These are phyloP conservation scores for Fusarium hostae DNA, from an alignment of 2,329 filamentous ascomycete species.

Conservation along the genomic window DNA sequence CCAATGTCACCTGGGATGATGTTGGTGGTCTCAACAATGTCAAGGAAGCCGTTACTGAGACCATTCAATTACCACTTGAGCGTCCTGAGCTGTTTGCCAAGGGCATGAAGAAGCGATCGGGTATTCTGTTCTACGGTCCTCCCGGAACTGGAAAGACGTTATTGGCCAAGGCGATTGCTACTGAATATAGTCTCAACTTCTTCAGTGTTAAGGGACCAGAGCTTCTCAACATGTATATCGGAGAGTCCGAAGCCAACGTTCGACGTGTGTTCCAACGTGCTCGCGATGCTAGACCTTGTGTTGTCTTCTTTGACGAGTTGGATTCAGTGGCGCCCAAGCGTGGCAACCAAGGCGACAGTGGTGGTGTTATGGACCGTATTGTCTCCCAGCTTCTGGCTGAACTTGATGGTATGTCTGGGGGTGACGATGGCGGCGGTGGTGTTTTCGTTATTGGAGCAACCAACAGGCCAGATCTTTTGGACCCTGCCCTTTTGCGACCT, in stretches of 20 bases:
- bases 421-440: constrained; percentile 83
- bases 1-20: constrained; percentile 95
- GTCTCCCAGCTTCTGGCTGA: constrained; percentile 95
- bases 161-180: constrained; percentile 92
- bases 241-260: constrained; percentile 92
- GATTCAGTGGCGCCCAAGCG: constrained; percentile 95
- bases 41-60: constrained; percentile 97
- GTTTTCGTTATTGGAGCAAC: constrained; percentile 98
- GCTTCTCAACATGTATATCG: constrained; percentile 95
- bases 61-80: constrained; percentile 91
- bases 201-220: constrained; percentile 94
- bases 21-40: constrained; percentile 93
- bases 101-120: constrained; percentile 97
- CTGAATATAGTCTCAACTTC: constrained; percentile 93
- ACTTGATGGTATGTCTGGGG: constrained; percentile 96
- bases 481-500: constrained; percentile 87
- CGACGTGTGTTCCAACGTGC: constrained; percentile 89
- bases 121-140: constrained; percentile 91
- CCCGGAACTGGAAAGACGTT: constrained; percentile 92
- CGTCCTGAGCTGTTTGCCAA: constrained; percentile 94
- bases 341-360: constrained; percentile 96
- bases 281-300: constrained; percentile 84
- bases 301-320: constrained; percentile 93
- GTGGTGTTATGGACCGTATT: constrained; percentile 98
- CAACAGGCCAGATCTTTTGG: constrained; percentile 91